Conservation (phyloP, 805 yeast genomes). For the Lachancea quebecensis region DNA sequence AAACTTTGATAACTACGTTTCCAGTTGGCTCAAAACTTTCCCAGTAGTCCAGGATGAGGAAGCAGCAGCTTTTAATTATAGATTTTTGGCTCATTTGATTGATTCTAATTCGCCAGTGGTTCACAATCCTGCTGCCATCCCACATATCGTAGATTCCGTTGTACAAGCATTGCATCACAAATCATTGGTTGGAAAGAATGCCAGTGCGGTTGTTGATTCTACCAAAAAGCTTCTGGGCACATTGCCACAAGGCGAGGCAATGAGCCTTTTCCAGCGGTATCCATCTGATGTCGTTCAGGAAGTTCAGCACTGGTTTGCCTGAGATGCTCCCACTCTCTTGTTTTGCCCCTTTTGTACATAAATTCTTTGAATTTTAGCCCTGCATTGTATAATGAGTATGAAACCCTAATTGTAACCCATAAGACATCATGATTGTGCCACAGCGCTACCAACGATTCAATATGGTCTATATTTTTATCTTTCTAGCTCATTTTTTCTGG, state of each 20-base stretch:
- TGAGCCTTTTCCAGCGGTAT: constrained; percentile 54
- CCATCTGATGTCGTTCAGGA: constrained; percentile 55
- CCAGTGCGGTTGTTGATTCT: constrained; percentile 53
- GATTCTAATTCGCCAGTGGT: constrained; percentile 59
- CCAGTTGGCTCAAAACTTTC: constrained; percentile 72
- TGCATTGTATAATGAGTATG: constrained; percentile 2
- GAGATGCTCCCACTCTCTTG: constrained; percentile 1
- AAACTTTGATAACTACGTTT: constrained; percentile 53
- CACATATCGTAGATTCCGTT: constrained; percentile 59
- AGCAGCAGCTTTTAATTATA: constrained; percentile 80
- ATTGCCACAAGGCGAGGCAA: constrained; percentile 63
- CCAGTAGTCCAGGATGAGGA: constrained; percentile 82
- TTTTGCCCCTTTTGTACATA: neutral
- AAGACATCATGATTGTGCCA: neutral
- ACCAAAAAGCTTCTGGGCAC: constrained; percentile 57
- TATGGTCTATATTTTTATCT: too few relatives aligned
- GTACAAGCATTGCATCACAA: constrained; percentile 67
- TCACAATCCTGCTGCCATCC: constrained; percentile 39
- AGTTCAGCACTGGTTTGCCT: constrained; percentile 52
- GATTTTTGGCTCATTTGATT: constrained; percentile 65
- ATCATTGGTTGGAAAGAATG: constrained; percentile 64
- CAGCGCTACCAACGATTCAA: neutral
- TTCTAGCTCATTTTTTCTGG: too few relatives aligned
- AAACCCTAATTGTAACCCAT: neutral
- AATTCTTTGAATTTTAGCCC: neutral